These are phyloP conservation scores for Avena sativa DNA, from an alignment of 176 grass and related monocot genomes.

Conservation along the genomic window DNA sequence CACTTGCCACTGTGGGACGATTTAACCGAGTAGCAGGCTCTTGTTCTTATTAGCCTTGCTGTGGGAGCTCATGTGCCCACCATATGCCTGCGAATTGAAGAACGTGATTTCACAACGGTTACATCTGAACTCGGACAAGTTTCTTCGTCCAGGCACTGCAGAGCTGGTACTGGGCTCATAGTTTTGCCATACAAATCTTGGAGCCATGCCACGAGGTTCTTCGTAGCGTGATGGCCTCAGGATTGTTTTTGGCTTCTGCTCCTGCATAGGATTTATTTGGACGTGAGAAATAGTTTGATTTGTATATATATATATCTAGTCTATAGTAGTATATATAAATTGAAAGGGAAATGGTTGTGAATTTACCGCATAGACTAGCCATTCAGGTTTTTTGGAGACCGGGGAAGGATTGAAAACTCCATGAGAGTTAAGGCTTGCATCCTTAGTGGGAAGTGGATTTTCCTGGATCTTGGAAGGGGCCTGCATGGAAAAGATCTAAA, in stretches of 20 bases:
- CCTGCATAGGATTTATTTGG: neutral
- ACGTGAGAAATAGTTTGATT: neutral
- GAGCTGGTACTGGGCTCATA: too few species aligned
- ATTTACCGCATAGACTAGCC: neutral
- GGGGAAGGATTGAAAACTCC: neutral
- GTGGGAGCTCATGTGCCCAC: too few species aligned
- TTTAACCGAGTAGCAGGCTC: too few species aligned
- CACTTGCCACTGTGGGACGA: too few species aligned
- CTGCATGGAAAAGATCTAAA: constrained; percentile 3
- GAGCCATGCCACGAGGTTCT: neutral
- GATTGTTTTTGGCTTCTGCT: neutral
- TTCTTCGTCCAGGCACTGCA: neutral
- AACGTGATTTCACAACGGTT: too few species aligned
- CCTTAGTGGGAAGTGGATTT: neutral
- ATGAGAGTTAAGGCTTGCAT: neutral
- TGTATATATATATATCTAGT: neutral
- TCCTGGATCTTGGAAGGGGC: neutral
- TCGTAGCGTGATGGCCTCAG: neutral
- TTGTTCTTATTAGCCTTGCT: too few species aligned
- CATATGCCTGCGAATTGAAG: too few species aligned
- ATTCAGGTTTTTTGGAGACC: neutral
- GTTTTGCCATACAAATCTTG: too few species aligned
- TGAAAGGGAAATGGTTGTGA: neutral
- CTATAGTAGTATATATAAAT: too few species aligned
- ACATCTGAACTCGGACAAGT: too few species aligned